These are phyloP conservation scores for Yamadazyma nakazawae DNA, from an alignment of 805 yeast genomes.

Conservation along the genomic window DNA sequence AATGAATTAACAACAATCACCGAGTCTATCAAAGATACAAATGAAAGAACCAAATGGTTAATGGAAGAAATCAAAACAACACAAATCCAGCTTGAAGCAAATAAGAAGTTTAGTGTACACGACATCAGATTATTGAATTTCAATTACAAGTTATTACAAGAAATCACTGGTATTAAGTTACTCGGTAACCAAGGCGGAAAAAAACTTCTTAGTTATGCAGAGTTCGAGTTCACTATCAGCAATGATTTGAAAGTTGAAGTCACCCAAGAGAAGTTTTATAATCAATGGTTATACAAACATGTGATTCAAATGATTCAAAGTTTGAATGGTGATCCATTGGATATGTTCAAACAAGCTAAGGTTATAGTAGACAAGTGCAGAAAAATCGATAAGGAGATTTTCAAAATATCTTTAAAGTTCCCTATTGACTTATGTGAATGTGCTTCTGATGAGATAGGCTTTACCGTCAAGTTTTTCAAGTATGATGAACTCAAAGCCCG, in stretches of 20 bases:
- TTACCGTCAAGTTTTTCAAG: slow-evolving; percentile 1
- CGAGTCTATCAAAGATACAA: background rate
- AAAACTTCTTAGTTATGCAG: slow-evolving; percentile 6
- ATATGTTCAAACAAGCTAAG: slow-evolving; percentile 18
- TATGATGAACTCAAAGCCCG: slow-evolving; percentile 1
- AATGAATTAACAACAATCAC: slow-evolving; percentile 1
- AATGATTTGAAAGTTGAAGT: slow-evolving; percentile 1
- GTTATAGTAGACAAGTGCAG: slow-evolving; percentile 18
- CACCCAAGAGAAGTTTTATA: slow-evolving; percentile 8
- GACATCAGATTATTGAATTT: slow-evolving; percentile 21
- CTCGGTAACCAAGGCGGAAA: background rate
- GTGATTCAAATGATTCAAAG: slow-evolving; percentile 1
- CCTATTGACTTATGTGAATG: slow-evolving; percentile 18
- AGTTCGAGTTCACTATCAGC: slow-evolving; percentile 11
- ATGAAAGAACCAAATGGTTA: slow-evolving; percentile 3
- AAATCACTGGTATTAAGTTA: slow-evolving; percentile 21
- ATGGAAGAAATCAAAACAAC: slow-evolving; percentile 9
- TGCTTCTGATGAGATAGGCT: background rate
- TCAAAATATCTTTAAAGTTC: slow-evolving; percentile 24
- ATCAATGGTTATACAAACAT: slow-evolving; percentile 11
- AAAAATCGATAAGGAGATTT: slow-evolving; percentile 28
- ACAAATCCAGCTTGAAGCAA: slow-evolving; percentile 9
- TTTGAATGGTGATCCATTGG: slow-evolving; percentile 9
- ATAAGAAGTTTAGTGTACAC: slow-evolving; percentile 17
- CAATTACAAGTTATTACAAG: slow-evolving; percentile 24